These are phyloP conservation scores for Lepidium aucheri DNA, from an alignment of 345 rosid species.

Conservation along the genomic window DNA sequence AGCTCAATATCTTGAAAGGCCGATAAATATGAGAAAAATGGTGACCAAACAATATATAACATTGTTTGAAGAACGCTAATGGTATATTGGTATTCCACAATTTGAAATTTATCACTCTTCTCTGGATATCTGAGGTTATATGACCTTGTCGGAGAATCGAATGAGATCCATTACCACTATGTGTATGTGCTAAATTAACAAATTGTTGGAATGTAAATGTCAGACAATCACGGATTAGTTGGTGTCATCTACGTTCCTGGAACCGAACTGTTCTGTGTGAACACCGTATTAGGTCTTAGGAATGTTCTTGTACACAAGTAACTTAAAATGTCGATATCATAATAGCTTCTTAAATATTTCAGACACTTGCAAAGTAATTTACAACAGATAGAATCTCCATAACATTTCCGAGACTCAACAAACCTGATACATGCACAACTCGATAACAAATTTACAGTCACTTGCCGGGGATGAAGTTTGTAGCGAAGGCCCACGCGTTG, in stretches of 20 bases:
- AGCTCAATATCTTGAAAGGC: background rate
- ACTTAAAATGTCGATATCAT: background rate
- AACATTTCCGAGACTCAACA: background rate
- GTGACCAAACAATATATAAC: background rate
- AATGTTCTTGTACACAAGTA: background rate
- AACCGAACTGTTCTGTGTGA: background rate
- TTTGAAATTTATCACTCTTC: background rate
- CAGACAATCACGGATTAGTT: background rate
- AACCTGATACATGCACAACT: background rate
- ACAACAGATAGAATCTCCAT: background rate
- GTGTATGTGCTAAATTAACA: background rate
- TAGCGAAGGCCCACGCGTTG: conserved; percentile 32
- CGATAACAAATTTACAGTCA: conserved; percentile 17
- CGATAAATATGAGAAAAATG: background rate
- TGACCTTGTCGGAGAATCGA: background rate
- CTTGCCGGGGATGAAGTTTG: conserved; percentile 74
- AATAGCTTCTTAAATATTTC: background rate
- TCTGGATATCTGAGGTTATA: no score
- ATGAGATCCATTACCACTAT: background rate
- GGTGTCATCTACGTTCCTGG: background rate
- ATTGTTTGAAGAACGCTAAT: background rate
- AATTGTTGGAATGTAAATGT: background rate
- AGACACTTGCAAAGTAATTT: background rate
- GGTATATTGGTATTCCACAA: conserved; percentile 36
- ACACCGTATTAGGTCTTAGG: background rate